These are phyloP conservation scores for Talaromyces sp. DNA, from an alignment of 2,329 filamentous ascomycete genomes.

Conservation along the genomic window DNA sequence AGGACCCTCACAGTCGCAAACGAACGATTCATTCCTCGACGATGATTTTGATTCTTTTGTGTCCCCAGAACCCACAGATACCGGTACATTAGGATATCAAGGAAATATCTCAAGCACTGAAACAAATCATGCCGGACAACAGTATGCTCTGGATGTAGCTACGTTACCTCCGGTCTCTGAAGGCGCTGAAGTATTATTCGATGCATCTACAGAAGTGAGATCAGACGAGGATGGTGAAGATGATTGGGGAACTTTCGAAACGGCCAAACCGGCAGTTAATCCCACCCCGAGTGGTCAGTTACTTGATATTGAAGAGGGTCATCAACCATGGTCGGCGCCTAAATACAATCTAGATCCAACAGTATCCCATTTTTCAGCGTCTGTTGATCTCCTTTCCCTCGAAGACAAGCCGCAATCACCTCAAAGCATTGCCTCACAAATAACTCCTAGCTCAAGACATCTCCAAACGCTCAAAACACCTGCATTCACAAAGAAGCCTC, in stretches of 20 bases:
- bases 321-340: background rate
- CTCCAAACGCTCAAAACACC: slow-evolving; percentile 20
- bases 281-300: slow-evolving; percentile 18
- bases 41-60: slow-evolving; percentile 18
- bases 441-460: slow-evolving; percentile 5
- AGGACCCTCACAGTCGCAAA: background rate
- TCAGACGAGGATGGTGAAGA: slow-evolving; percentile 39
- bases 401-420: slow-evolving; percentile 20
- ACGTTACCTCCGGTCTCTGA: slow-evolving; percentile 12
- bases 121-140: background rate
- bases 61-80: slow-evolving; percentile 5
- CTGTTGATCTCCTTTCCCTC: slow-evolving; percentile 31
- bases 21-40: slow-evolving; percentile 5
- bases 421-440: slow-evolving; percentile 3
- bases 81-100: background rate
- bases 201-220: slow-evolving; percentile 45
- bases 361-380: slow-evolving; percentile 21
- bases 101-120: background rate
- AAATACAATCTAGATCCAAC: background rate
- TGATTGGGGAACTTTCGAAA: slow-evolving; percentile 48
- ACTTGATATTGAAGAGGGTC: slow-evolving; percentile 7
- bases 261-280: slow-evolving; percentile 30
- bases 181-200: slow-evolving; percentile 57
- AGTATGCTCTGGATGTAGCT: background rate
- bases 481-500: slow-evolving; percentile 21